Conservation (phyloP, 139 green algal species). For the Chlamydomonas sp. region DNA sequence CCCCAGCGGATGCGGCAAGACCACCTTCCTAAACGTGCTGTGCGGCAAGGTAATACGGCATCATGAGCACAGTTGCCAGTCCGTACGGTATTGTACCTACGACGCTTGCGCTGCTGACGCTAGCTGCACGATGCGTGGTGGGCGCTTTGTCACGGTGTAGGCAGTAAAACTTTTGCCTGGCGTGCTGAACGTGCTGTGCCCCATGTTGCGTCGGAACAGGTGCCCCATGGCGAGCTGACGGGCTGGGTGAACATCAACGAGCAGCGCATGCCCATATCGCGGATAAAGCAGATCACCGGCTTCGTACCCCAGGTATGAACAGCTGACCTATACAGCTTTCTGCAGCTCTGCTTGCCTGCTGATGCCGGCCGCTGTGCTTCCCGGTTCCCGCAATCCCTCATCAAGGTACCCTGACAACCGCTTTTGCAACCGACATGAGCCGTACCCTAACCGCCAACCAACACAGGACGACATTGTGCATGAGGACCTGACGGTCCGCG, state of each 20-base stretch:
- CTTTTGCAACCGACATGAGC: not conserved
- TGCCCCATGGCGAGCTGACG: conserved; percentile 6
- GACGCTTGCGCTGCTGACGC: not conserved
- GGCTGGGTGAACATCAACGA: conserved; percentile 45
- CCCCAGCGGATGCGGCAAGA: conserved; percentile 59
- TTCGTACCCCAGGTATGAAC: conserved; percentile 83
- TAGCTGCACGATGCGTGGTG: not conserved
- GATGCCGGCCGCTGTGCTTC: not conserved
- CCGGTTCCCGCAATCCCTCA: not conserved
- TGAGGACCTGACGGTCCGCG: conserved; percentile 39
- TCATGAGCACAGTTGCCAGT: no score
- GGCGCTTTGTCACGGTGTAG: not conserved
- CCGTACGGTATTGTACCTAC: no score
- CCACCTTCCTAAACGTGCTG: conserved; percentile 60
- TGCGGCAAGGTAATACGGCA: conserved; percentile 35
- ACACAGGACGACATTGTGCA: conserved; percentile 35
- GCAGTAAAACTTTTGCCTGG: no score
- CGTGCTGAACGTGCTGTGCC: no score
- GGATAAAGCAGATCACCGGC: conserved; percentile 55
- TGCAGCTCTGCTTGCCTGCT: not conserved
- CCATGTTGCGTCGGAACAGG: not conserved
- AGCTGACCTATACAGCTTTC: not conserved
- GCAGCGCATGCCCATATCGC: conserved; percentile 21
- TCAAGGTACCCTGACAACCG: no score
- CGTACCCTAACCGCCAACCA: not conserved